phyloP scores from a whole-genome alignment of 352 stramenopile species.

The Phytopythium aichiense region DNA sequence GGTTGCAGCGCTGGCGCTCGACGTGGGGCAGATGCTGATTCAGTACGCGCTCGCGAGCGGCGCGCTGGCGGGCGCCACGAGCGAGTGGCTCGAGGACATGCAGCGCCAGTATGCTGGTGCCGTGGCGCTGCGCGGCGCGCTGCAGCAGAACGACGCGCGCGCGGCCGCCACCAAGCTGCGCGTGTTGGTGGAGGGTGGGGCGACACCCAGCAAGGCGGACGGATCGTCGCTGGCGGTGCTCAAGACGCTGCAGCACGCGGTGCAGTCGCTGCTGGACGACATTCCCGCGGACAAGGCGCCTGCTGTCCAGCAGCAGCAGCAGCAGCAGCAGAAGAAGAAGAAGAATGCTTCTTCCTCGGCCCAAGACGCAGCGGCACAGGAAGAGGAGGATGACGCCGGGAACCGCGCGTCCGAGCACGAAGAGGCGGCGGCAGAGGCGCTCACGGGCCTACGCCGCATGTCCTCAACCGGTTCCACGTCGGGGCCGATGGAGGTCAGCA shows the following conservation, averaged over 20 bases:
- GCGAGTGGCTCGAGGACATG: constrained; percentile 43
- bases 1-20: constrained; percentile 36
- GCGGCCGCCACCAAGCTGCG: constrained; percentile 32
- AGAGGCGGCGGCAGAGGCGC: constrained; percentile 59
- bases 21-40: constrained; percentile 57
- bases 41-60: constrained; percentile 43
- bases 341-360: not conserved
- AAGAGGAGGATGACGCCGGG: constrained; percentile 13
- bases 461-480: not conserved
- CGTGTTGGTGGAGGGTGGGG: constrained; percentile 16
- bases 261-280: constrained; percentile 22
- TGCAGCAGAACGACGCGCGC: constrained; percentile 37
- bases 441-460: constrained; percentile 54
- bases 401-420: constrained; percentile 41
- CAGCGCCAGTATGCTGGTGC: constrained; percentile 40
- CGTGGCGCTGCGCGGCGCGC: constrained; percentile 27
- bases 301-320: not conserved
- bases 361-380: constrained; percentile 12
- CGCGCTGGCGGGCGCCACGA: constrained; percentile 49
- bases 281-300: not conserved
- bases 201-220: not conserved
- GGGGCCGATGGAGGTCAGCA: not conserved
- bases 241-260: constrained; percentile 42
- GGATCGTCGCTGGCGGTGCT: constrained; percentile 15
- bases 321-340: not conserved